These are phyloP conservation scores for Diutina mesorugosa DNA, from an alignment of 1,139 yeast genomes.

Conservation along the genomic window DNA sequence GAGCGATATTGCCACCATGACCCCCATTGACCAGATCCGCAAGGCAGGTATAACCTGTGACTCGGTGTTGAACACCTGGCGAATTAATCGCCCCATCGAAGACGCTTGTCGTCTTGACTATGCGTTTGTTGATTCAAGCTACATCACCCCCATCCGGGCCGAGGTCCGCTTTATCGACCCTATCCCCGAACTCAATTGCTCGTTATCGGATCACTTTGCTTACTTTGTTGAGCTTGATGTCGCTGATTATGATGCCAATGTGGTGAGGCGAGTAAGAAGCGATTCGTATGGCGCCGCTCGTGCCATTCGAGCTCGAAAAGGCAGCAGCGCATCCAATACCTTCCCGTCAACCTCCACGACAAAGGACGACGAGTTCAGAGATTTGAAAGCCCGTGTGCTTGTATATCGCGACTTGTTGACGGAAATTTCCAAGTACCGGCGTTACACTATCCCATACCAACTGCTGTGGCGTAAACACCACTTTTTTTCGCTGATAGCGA, in stretches of 20 bases:
- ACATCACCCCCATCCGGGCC: constrained; percentile 43
- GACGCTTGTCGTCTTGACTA: constrained; percentile 91
- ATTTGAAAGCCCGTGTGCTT: constrained; percentile 3
- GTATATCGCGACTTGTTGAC: constrained; percentile 45
- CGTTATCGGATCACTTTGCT: constrained; percentile 91
- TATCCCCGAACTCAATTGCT: constrained; percentile 44
- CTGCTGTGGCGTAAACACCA: constrained; percentile 53
- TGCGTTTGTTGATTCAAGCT: constrained; percentile 55
- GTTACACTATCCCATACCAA: constrained; percentile 45
- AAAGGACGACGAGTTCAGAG: constrained; percentile 12
- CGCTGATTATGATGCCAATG: neutral
- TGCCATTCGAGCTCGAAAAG: constrained; percentile 14
- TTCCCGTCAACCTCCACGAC: constrained; percentile 2
- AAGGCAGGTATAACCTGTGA: constrained; percentile 86
- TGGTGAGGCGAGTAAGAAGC: neutral
- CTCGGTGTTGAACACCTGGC: constrained; percentile 78
- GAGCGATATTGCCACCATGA: constrained; percentile 34
- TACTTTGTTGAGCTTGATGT: constrained; percentile 22
- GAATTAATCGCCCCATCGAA: constrained; percentile 41
- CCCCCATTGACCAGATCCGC: constrained; percentile 55
- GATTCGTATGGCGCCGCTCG: neutral
- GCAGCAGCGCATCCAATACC: neutral
- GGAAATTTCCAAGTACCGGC: constrained; percentile 42
- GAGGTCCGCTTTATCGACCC: constrained; percentile 61
- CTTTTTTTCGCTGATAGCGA: constrained; percentile 41